Conservation (phyloP, 352 stramenopile genomes). For the Phytophthora chlamydospora region DNA sequence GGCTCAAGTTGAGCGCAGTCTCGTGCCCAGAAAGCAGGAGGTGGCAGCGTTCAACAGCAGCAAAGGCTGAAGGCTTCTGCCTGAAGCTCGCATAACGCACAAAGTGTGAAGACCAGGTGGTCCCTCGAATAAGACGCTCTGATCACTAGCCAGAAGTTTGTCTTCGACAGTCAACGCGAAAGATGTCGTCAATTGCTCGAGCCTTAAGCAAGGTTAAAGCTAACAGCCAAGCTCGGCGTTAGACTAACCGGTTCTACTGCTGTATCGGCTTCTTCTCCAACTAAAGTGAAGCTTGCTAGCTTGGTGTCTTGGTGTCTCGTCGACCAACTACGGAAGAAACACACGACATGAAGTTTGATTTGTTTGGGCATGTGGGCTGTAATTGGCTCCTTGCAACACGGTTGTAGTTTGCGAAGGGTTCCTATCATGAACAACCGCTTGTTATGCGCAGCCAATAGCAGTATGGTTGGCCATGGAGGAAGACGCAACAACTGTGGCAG, state of each 20-base stretch:
- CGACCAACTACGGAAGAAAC: background rate
- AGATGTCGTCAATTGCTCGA: too few species aligned
- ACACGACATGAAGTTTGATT: constrained; percentile 1
- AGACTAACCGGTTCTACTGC: too few species aligned
- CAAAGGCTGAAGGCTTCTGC: too few species aligned
- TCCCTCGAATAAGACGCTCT: too few species aligned
- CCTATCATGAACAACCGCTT: constrained; percentile 92
- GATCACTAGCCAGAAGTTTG: too few species aligned
- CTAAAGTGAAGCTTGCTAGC: too few species aligned
- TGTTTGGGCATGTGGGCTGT: constrained; percentile 61
- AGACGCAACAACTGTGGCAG: constrained; percentile 86
- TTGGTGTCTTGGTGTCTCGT: background rate
- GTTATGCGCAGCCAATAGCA: constrained; percentile 88
- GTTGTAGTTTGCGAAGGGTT: constrained; percentile 79
- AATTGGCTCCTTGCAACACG: constrained; percentile 89
- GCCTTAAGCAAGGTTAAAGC: too few species aligned
- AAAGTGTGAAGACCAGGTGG: too few species aligned
- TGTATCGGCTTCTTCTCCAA: too few species aligned
- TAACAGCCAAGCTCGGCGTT: too few species aligned
- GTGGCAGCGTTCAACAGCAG: background rate
- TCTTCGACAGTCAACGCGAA: too few species aligned
- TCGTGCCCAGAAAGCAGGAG: constrained; percentile 14
- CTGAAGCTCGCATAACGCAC: background rate
- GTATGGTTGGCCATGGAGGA: constrained; percentile 71
- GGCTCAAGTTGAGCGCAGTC: too few species aligned